Percentiles rank a stretch among this genome's conserved stretches.
phyloP scores from a whole-genome alignment of 345 rosid species.

The Corymbia maculata region DNA sequence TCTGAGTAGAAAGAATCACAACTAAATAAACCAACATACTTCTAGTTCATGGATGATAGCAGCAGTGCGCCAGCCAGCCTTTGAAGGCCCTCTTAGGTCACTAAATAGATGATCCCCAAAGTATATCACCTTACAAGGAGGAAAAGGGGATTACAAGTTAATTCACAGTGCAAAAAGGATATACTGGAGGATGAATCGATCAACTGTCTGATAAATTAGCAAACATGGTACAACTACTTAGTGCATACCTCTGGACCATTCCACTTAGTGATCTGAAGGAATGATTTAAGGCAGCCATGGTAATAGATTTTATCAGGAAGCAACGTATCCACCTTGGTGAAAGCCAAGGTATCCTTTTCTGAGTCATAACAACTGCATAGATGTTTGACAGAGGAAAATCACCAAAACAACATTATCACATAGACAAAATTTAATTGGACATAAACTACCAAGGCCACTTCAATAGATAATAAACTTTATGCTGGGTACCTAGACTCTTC shows the following conservation, averaged over 20 bases:
- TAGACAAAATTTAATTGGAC: not conserved
- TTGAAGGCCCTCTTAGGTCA: constrained; percentile 91
- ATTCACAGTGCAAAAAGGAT: not conserved
- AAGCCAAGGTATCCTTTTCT: constrained; percentile 79
- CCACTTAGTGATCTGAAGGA: constrained; percentile 93
- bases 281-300: constrained; percentile 85
- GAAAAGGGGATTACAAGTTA: not conserved
- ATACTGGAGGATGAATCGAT: not conserved
- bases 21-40: constrained; percentile 27
- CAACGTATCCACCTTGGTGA: constrained; percentile 74
- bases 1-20: not conserved
- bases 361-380: constrained; percentile 70
- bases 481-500: not conserved
- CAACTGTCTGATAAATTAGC: not conserved
- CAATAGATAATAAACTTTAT: not conserved
- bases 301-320: constrained; percentile 72
- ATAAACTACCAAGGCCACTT: not conserved
- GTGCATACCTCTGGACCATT: constrained; percentile 83
- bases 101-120: constrained; percentile 98
- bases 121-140: constrained; percentile 64
- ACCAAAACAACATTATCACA: not conserved
- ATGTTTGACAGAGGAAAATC: not conserved
- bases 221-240: not conserved
- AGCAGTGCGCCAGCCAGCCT: constrained; percentile 98
- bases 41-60: constrained; percentile 95